Evolutionary conservation across 2,329 filamentous ascomycete species (phyloP), one percentile per base, ranked within the genome.

Genomic region (Epichloe gansuensis): DNA sequence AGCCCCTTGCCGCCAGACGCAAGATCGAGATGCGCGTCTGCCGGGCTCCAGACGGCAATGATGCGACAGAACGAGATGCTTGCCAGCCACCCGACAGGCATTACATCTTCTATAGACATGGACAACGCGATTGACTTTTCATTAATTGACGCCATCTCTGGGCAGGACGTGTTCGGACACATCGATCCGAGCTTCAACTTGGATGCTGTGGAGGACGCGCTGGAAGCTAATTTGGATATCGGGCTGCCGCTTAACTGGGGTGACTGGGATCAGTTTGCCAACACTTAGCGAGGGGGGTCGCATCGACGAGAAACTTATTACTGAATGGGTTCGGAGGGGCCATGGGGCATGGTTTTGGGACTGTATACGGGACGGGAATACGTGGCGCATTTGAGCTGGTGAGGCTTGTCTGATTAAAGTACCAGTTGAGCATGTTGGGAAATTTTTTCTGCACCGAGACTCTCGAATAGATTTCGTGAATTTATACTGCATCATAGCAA

Each of bases 151-250:
- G 64, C 69, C 2, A 63, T 72, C 27, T 71, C 71, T 1, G 74
- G 75, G 1, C 64, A 77, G n/a, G 75, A 79, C 44, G 65, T 79
- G 1, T 78, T 78, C 56, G 74, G 73, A 3, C 71, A 77, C 43
- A 76, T 80, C 27, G 76, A 77, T 47, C 76, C 76, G 2, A 75
- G 64, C 47, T 80, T 80, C 56, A 71, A 79, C 48, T 57, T 80
- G 1, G 70, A 69, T 25, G 75, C 75, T 0, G 73, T 78, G 25
- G 76, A 80, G 56, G 74, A 76, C 17, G 75, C 73, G 0, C 62
- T 79, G 0, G 75, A 78, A 52, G 74, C 75, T 0, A 78, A 78
- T 50, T 63, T 80, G 3, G 76, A 79, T 46, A 74, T 79, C 49
- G 73, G 72, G 0, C 63, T 74, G 12, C 76, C 75, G 0, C 71